Evolutionary conservation across 805 yeast species (phyloP).

Genomic region (Sungouiozyma ichnusensis): DNA sequence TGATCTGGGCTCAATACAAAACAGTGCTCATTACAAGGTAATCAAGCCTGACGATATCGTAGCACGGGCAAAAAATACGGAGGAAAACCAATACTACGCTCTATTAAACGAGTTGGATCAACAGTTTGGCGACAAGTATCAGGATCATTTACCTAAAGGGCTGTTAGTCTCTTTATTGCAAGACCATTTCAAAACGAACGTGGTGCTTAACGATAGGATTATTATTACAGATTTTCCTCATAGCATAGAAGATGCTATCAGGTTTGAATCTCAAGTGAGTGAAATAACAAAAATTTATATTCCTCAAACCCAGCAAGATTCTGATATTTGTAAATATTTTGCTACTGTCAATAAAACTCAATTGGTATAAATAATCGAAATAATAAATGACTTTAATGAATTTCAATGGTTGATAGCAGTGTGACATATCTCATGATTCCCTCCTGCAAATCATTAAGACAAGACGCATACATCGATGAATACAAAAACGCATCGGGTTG

Average conservation of each 20-base stretch:
- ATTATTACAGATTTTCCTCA: conserved; percentile 51
- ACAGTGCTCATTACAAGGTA: conserved; percentile 25
- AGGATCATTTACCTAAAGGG: conserved; percentile 28
- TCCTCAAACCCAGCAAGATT: conserved; percentile 19
- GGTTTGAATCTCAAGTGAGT: conserved; percentile 62
- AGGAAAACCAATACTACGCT: conserved; percentile 39
- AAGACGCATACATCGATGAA: background rate
- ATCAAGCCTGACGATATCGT: conserved; percentile 44
- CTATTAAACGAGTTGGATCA: conserved; percentile 38
- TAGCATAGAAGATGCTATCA: conserved; percentile 53
- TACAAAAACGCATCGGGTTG: conserved; percentile 24
- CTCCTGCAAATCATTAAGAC: background rate
- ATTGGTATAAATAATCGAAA: conserved; percentile 1
- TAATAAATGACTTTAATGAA: background rate
- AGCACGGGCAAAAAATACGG: conserved; percentile 34
- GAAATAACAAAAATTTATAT: conserved; percentile 33
- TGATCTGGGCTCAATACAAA: conserved; percentile 5
- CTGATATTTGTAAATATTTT: conserved; percentile 51
- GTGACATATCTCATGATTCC: background rate
- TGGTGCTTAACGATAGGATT: conserved; percentile 33
- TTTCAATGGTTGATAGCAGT: background rate
- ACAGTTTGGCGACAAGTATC: conserved; percentile 16
- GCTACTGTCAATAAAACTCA: conserved; percentile 50
- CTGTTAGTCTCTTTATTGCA: conserved; percentile 27
- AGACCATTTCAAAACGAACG: conserved; percentile 19